Conservation (phyloP, 305 asterid species). For the Rubia occidens region DNA sequence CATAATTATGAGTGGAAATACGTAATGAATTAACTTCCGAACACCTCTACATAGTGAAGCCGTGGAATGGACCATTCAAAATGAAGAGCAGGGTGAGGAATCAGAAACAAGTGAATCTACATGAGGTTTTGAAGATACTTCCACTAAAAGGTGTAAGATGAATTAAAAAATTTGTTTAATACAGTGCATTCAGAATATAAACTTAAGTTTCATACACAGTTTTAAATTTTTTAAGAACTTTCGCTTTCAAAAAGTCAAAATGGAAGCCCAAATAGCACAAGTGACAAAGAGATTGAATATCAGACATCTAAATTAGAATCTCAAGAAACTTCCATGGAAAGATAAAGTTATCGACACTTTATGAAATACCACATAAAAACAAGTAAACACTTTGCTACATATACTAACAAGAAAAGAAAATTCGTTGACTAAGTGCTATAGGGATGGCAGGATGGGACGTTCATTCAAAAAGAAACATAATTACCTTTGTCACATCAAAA, state of each 20-base stretch:
- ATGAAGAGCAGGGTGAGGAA: not conserved
- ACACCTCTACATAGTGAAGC: not conserved
- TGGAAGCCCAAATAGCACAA: not conserved
- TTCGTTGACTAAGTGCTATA: not conserved
- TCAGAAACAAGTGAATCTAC: not conserved
- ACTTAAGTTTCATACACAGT: not conserved
- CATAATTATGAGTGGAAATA: not conserved
- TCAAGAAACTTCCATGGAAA: not conserved
- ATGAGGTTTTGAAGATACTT: not conserved
- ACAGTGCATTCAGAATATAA: not conserved
- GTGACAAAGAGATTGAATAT: not conserved
- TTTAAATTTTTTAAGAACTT: not conserved
- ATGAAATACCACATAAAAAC: not conserved
- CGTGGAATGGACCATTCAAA: not conserved
- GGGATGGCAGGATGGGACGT: not conserved
- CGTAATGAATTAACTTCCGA: not conserved
- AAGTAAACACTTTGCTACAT: not conserved
- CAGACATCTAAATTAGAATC: not conserved
- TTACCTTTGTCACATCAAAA: conserved; percentile 53
- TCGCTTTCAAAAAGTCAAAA: not conserved
- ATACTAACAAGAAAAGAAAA: not conserved
- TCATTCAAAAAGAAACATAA: conserved; percentile 1
- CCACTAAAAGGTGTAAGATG: not conserved
- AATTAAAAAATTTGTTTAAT: not conserved
- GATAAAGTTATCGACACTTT: not conserved